Conservation (phyloP, 441 rosid genomes). For the Metrosideros polymorpha region DNA sequence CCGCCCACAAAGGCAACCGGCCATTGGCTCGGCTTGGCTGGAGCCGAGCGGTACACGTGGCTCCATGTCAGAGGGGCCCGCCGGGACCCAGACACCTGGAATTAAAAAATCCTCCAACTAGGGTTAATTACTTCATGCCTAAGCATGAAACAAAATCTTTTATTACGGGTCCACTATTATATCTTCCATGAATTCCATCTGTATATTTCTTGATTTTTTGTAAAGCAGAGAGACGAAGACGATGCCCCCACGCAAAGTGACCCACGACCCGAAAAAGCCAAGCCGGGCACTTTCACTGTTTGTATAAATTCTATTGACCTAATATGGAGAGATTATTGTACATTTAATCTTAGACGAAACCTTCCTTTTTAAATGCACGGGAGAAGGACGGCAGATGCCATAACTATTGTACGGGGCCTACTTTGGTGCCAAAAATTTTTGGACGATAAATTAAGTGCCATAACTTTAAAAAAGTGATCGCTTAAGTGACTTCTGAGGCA, state of each 20-base stretch:
- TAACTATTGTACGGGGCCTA: neutral
- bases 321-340: neutral
- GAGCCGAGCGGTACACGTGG: slow-evolving; percentile 2
- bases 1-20: neutral
- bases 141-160: slow-evolving; percentile 24
- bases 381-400: neutral
- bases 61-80: slow-evolving; percentile 10
- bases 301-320: neutral
- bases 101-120: neutral
- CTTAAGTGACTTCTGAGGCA: neutral
- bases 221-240: neutral
- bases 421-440: neutral
- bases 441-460: rapidly evolving
- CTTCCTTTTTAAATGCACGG: neutral
- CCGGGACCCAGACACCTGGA: neutral
- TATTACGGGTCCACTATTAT: slow-evolving; percentile 7
- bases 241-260: neutral
- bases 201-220: neutral
- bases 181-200: slow-evolving; percentile 5
- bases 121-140: slow-evolving; percentile 42
- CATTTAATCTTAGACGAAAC: neutral
- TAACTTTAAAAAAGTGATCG: neutral
- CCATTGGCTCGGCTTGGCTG: neutral
- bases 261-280: neutral
- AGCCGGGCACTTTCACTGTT: neutral